Base-by-base conservation (phyloP, 257 asterid genomes). In the Pogostemon cablin region DNA sequence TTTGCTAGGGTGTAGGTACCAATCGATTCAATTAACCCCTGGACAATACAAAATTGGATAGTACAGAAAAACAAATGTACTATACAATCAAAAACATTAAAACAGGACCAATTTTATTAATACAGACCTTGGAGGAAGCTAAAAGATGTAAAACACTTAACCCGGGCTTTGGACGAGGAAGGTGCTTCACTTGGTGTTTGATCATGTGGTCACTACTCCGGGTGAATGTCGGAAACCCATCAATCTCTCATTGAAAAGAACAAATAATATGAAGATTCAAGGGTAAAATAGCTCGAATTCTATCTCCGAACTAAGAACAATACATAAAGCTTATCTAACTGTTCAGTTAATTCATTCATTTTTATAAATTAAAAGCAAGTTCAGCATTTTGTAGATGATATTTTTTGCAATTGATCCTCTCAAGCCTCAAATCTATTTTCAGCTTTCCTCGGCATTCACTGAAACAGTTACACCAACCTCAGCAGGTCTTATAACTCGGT, bases 381-480 rank as follows among this genome's bases (percentile, higher is more conserved):
- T 25, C 32, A 65, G 52, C 57, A 38, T 37, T 2, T 68, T 47
- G 72, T 35, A 32, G 74, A 41, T 40, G 32, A 41, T 52, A 35
- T 9, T 20, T 37, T 11, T 47, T 7, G 35, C 8, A 11, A 6
- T 42, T 4, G 8, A 54, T 60, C 43, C 9, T 32, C 69, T 80
- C 70, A 75, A 56, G 79, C 75, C 56, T 82, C 78, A 0, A 72
- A 59, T 55, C 53, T 10, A 41, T 77, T 12, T 11, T 78, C 85
- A 69, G 79, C 75, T 52, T 40, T 81, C 64, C 62, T 65, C 71
- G 12, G 69, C 72, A 60, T 80, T 81, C 11, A 65, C 79, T 4
- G 86, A 81, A 52, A 59, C 85, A 1, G 95, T 84, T 61, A 91
- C 97, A 47, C 97, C 97, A 65, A 91, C 97, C 78, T 91, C 97